Conservation (phyloP, 768 basidiomycete species). For the Tylopilus felleus region DNA sequence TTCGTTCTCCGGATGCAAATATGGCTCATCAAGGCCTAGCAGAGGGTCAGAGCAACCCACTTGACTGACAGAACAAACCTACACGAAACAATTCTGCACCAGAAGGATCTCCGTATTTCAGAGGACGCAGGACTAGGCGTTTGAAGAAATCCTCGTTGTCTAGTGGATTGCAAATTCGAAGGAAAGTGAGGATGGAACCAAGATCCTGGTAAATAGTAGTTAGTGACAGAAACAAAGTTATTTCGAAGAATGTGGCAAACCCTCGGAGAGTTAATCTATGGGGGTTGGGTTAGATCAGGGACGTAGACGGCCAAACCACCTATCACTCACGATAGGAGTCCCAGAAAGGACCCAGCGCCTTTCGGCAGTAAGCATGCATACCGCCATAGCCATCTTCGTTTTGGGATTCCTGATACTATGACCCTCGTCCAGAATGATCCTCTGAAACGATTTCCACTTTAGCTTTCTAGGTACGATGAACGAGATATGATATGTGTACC, state of each 20-base stretch:
- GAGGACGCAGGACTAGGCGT: constrained; percentile 70
- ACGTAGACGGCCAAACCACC: background rate
- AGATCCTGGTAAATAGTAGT: constrained; percentile 57
- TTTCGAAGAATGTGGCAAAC: constrained; percentile 32
- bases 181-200: constrained; percentile 80
- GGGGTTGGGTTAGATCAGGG: background rate
- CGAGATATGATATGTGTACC: constrained; percentile 37
- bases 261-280: constrained; percentile 74
- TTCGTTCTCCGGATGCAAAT: constrained; percentile 81
- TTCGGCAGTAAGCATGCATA: constrained; percentile 59
- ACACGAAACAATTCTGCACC: constrained; percentile 74
- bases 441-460: constrained; percentile 33
- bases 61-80: constrained; percentile 16
- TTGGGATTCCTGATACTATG: constrained; percentile 83
- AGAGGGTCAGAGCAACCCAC: constrained; percentile 1
- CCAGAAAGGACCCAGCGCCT: constrained; percentile 80
- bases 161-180: constrained; percentile 80
- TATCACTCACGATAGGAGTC: constrained; percentile 77
- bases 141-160: constrained; percentile 84
- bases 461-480: background rate
- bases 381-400: constrained; percentile 78
- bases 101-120: constrained; percentile 62
- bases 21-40: constrained; percentile 71
- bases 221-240: background rate
- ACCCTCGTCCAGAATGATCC: constrained; percentile 86